Conservation (phyloP, 371 early-diverging fungal genomes). For the Mortierella sp. region DNA sequence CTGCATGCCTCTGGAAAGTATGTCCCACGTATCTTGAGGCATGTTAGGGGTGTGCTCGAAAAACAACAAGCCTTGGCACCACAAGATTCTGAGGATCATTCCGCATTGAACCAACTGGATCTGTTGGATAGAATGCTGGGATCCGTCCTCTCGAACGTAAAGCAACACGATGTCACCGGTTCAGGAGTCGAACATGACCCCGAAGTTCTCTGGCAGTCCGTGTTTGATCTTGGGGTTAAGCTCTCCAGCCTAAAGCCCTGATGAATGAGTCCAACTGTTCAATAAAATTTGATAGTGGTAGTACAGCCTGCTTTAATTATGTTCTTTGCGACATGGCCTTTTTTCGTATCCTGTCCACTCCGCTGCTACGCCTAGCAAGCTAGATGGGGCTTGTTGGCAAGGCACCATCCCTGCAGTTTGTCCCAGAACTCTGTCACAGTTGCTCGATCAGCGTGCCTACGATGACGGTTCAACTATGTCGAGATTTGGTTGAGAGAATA, state of each 20-base stretch:
- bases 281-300: too few relatives aligned
- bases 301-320: too few relatives aligned
- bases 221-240: constrained; percentile 16
- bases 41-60: constrained; percentile 19
- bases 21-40: constrained; percentile 48
- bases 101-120: constrained; percentile 8
- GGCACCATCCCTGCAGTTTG: constrained; percentile 72
- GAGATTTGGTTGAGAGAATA: neutral
- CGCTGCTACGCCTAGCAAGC: too few relatives aligned
- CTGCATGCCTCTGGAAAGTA: constrained; percentile 55
- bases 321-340: too few relatives aligned
- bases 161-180: constrained; percentile 17
- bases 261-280: neutral
- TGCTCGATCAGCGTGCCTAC: constrained; percentile 82
- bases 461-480: constrained; percentile 77
- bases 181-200: neutral
- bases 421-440: constrained; percentile 85
- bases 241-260: constrained; percentile 1
- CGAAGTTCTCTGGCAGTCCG: constrained; percentile 14
- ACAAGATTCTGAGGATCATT: neutral
- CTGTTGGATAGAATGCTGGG: constrained; percentile 30
- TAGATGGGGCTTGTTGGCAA: constrained; percentile 66
- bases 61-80: neutral
- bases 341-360: neutral
- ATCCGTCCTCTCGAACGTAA: constrained; percentile 22